phyloP scores from a whole-genome alignment of 805 yeast species.

The Kluyveromyces starmeri region DNA sequence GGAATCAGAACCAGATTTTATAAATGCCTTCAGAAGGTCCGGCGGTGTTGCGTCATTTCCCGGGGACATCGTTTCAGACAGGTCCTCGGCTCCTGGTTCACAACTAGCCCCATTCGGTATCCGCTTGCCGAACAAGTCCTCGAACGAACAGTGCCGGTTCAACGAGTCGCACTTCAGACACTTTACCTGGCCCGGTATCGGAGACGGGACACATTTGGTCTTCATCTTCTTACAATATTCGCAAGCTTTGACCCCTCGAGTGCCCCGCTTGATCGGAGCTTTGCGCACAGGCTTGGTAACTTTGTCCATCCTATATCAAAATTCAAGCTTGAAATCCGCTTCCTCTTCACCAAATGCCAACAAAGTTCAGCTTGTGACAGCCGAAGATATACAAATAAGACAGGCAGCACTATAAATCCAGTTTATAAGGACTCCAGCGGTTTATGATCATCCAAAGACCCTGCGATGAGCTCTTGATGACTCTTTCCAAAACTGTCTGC shows the following conservation, averaged over 20 bases:
- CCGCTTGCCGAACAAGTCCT: conserved; percentile 13
- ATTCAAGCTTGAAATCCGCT: no score
- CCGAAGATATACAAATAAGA: no score
- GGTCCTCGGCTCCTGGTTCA: neutral
- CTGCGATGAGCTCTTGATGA: no score
- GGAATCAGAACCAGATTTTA: conserved; percentile 7
- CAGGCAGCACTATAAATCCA: no score
- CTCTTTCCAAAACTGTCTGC: no score
- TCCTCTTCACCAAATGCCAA: no score
- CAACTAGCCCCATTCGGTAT: neutral
- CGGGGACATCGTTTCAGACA: neutral
- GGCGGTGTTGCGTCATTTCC: conserved; percentile 7
- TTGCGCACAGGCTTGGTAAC: no score
- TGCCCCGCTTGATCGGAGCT: conserved; percentile 7
- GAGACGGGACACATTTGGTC: conserved; percentile 52
- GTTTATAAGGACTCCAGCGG: no score
- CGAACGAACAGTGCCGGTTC: conserved; percentile 45
- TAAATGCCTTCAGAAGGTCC: conserved; percentile 11
- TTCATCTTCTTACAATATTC: conserved; percentile 46
- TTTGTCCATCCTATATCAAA: no score
- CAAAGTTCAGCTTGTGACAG: no score
- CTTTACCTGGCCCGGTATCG: conserved; percentile 33
- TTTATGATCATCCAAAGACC: no score
- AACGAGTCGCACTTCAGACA: conserved; percentile 55
- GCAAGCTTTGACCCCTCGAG: conserved; percentile 45